Conservation (phyloP, 257 asterid species). For the Linaria vulgaris region DNA sequence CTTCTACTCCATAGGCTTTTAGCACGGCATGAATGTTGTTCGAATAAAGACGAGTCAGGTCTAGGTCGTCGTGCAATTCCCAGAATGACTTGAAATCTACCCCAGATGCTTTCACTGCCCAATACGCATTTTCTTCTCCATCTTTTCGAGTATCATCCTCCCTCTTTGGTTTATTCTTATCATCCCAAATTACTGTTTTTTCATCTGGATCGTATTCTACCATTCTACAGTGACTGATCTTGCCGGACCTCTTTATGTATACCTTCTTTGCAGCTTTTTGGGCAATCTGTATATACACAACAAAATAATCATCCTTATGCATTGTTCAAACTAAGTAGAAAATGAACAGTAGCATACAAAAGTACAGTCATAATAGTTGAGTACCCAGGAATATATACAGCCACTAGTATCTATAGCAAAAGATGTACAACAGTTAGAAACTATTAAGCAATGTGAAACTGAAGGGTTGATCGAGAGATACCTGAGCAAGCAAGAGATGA, state of each 20-base stretch:
- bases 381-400: not conserved
- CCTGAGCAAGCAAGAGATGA: constrained; percentile 89
- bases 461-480: constrained; percentile 19
- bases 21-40: constrained; percentile 69
- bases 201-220: constrained; percentile 80
- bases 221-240: constrained; percentile 71
- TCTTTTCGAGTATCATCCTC: constrained; percentile 25
- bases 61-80: constrained; percentile 77
- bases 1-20: constrained; percentile 84
- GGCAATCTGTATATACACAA: constrained; percentile 54
- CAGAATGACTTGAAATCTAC: constrained; percentile 66
- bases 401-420: not conserved
- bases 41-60: constrained; percentile 64
- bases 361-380: not conserved
- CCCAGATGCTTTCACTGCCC: constrained; percentile 94
- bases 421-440: not conserved
- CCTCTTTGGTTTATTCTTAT: constrained; percentile 37
- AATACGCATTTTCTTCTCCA: constrained; percentile 43
- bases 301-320: not conserved
- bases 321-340: not conserved
- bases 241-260: constrained; percentile 59
- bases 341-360: not conserved
- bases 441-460: not conserved
- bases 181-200: constrained; percentile 80
- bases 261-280: constrained; percentile 81